Conservation (phyloP, 257 asterid species). For the Penstemon eatonii region DNA sequence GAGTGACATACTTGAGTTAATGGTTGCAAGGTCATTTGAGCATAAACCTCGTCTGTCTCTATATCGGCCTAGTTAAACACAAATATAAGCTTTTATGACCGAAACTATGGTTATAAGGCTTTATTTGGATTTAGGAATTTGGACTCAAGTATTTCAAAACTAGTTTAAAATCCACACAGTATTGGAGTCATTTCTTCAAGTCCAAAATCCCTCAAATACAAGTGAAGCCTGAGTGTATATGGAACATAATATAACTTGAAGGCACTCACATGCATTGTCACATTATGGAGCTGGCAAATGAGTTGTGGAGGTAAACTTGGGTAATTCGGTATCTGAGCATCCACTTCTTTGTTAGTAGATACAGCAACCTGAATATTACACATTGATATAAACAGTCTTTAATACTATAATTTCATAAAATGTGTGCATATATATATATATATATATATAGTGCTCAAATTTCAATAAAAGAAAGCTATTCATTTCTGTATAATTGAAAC, state of each 20-base stretch:
- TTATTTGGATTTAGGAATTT: no score
- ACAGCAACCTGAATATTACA: conserved; percentile 55
- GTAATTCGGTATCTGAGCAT: conserved; percentile 64
- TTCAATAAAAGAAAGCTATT: no score
- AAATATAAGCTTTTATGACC: conserved; percentile 22
- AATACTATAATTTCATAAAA: no score
- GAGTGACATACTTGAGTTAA: conserved; percentile 54
- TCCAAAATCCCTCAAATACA: no score
- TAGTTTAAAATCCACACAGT: no score
- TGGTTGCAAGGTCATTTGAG: conserved; percentile 87
- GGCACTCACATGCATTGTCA: conserved; percentile 64
- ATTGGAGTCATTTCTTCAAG: no score
- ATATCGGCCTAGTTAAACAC: conserved; percentile 59
- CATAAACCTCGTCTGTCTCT: conserved; percentile 81
- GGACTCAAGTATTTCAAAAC: no score
- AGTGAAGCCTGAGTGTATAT: not conserved
- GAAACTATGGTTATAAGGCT: not conserved
- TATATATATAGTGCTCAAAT: no score
- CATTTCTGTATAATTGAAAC: not conserved
- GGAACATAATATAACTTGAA: conserved; percentile 7
- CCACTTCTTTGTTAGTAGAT: conserved; percentile 72
- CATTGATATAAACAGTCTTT: no score
- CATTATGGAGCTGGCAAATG: conserved; percentile 74
- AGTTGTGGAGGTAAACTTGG: conserved; percentile 71
- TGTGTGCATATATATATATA: no score